Evolutionary conservation across 805 yeast species (phyloP).

Genomic region (Yarrowia bubula): DNA sequence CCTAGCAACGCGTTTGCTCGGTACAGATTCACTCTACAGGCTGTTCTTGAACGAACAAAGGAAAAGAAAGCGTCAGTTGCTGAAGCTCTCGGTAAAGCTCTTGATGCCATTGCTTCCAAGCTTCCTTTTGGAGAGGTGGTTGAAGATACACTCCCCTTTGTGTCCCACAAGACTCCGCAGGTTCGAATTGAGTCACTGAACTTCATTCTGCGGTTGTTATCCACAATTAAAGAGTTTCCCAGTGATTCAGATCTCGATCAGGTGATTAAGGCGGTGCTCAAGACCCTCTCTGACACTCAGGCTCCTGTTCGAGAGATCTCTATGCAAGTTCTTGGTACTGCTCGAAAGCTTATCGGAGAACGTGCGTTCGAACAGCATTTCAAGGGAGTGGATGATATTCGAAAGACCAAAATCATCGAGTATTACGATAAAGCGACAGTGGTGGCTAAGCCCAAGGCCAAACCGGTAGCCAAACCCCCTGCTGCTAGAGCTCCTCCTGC

Average conservation of each 20-base stretch:
- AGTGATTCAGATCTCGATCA: slow-evolving; percentile 52
- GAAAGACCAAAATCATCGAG: slow-evolving; percentile 65
- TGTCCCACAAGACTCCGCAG: slow-evolving; percentile 80
- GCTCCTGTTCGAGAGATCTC: slow-evolving; percentile 80
- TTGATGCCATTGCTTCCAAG: slow-evolving; percentile 52
- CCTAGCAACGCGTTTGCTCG: slow-evolving; percentile 50
- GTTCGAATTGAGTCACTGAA: slow-evolving; percentile 68
- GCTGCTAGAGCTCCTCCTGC: slow-evolving; percentile 29
- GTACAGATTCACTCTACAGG: slow-evolving; percentile 55
- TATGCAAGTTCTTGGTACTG: slow-evolving; percentile 72
- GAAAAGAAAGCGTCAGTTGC: slow-evolving; percentile 81
- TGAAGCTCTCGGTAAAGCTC: slow-evolving; percentile 63
- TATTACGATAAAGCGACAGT: slow-evolving; percentile 57
- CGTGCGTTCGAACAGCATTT: slow-evolving; percentile 58
- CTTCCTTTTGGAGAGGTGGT: slow-evolving; percentile 51
- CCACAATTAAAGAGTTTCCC: slow-evolving; percentile 51
- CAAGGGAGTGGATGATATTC: slow-evolving; percentile 73
- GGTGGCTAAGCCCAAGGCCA: slow-evolving; percentile 43
- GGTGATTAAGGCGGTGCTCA: slow-evolving; percentile 55
- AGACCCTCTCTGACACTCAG: slow-evolving; percentile 75
- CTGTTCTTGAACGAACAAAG: slow-evolving; percentile 76
- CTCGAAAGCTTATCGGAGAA: slow-evolving; percentile 80
- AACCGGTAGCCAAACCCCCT: slow-evolving; percentile 33
- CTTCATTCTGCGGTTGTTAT: slow-evolving; percentile 62
- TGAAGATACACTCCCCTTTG: slow-evolving; percentile 56